These are phyloP conservation scores for Ceratobasidium sp. DNA, from an alignment of 1,284 basidiomycete genomes.

Conservation along the genomic window DNA sequence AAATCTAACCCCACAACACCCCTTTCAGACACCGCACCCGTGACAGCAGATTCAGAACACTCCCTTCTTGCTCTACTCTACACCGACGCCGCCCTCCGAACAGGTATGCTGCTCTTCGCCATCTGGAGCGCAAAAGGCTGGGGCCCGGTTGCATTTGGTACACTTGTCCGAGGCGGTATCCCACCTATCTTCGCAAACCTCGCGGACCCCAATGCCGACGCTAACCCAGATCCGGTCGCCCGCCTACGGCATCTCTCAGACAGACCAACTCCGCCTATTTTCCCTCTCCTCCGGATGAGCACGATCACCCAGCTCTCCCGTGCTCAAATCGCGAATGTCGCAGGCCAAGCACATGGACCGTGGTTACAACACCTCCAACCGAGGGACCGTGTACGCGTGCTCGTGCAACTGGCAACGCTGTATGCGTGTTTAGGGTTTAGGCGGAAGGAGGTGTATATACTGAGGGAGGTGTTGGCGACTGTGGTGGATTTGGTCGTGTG, in stretches of 20 bases:
- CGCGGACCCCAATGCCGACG: slow-evolving; percentile 57
- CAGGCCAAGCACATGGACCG: slow-evolving; percentile 82
- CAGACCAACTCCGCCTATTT: slow-evolving; percentile 58
- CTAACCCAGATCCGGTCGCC: slow-evolving; percentile 44
- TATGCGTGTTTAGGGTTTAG: slow-evolving; percentile 84
- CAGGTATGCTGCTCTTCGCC: slow-evolving; percentile 76
- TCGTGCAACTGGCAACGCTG: slow-evolving; percentile 78
- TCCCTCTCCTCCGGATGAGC: slow-evolving; percentile 69
- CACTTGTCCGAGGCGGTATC: slow-evolving; percentile 75
- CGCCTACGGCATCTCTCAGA: slow-evolving; percentile 30
- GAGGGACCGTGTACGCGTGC: slow-evolving; percentile 76
- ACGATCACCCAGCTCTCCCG: slow-evolving; percentile 77
- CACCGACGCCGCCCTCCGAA: slow-evolving; percentile 73
- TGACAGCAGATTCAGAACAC: slow-evolving; percentile 67
- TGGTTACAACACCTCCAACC: slow-evolving; percentile 86
- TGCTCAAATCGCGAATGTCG: slow-evolving; percentile 71
- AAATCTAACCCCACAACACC: slow-evolving; percentile 60
- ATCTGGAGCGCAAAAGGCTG: slow-evolving; percentile 90
- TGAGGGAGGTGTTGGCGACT: slow-evolving; percentile 86
- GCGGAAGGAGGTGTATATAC: slow-evolving; percentile 86
- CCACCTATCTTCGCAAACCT: slow-evolving; percentile 66
- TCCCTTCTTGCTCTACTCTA: slow-evolving; percentile 77
- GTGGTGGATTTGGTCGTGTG: slow-evolving; percentile 84
- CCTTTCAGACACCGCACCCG: slow-evolving; percentile 39
- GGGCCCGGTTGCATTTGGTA: slow-evolving; percentile 83